Evolutionary conservation across 306 rosid genomes (phyloP).

Genomic region (barrel medic (Medicago truncatula)): DNA sequence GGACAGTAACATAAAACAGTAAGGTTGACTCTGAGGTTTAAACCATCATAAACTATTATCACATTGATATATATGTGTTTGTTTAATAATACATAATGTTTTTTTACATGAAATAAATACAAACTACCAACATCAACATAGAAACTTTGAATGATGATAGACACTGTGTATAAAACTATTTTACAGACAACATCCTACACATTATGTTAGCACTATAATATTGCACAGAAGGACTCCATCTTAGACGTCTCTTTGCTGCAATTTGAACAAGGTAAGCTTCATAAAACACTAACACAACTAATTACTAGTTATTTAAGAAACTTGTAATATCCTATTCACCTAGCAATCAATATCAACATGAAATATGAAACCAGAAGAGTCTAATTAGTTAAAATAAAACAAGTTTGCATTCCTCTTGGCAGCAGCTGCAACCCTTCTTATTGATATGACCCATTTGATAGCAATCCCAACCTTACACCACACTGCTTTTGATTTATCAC

Average conservation of each 20-base stretch:
- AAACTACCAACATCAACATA: not conserved
- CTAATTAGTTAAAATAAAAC: too few species aligned
- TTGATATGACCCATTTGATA: conserved; percentile 53
- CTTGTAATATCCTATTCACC: not conserved
- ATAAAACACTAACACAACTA: not conserved
- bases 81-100: not conserved
- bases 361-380: too few species aligned
- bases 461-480: conserved; percentile 54
- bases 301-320: not conserved
- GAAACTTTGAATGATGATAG: not conserved
- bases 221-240: conserved; percentile 26
- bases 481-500: conserved; percentile 54
- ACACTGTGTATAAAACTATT: not conserved
- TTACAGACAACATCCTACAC: conserved; percentile 22
- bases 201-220: not conserved
- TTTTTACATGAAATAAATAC: not conserved
- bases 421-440: conserved; percentile 48
- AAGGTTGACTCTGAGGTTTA: not conserved
- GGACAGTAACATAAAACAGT: too few species aligned
- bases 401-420: conserved; percentile 28
- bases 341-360: too few species aligned
- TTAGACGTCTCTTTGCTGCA: conserved; percentile 36
- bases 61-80: conserved; percentile 22
- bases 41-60: not conserved
- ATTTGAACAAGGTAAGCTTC: not conserved